These are phyloP conservation scores for Cytospora mali DNA, from an alignment of 2,329 filamentous ascomycete genomes.

Conservation along the genomic window DNA sequence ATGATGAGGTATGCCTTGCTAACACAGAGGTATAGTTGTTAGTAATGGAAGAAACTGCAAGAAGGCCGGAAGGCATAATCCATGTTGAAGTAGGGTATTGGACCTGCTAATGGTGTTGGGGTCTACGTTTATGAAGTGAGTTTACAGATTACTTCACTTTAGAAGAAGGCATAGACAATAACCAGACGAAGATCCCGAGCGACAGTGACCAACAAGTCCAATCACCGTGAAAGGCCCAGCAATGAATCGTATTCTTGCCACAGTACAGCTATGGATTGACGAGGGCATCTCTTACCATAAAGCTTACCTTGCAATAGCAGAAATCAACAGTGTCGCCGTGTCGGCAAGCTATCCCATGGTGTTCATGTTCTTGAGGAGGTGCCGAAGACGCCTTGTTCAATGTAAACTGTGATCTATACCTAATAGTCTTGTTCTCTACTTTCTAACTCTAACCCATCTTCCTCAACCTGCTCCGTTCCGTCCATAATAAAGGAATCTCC, in stretches of 20 bases:
- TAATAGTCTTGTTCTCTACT: constrained; percentile 19
- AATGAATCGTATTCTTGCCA: background rate
- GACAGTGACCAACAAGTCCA: background rate
- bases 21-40: background rate
- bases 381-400: background rate
- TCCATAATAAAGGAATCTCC: constrained; percentile 48
- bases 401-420: background rate
- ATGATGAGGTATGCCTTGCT: background rate
- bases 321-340: background rate
- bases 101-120: background rate
- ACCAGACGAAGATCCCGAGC: too few relatives aligned
- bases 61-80: background rate
- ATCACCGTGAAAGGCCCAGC: background rate
- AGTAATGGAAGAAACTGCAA: background rate
- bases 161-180: background rate
- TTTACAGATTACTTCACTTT: background rate
- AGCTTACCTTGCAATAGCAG: too few relatives aligned
- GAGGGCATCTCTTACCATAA: too few relatives aligned
- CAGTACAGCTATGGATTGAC: too few relatives aligned
- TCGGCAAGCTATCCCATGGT: background rate
- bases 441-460: constrained; percentile 34
- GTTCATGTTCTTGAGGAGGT: background rate
- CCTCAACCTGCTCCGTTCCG: constrained; percentile 53
- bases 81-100: background rate
- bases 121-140: background rate